Base-by-base conservation (phyloP, 371 early-diverging fungal genomes). In the Blakeslea trispora region DNA sequence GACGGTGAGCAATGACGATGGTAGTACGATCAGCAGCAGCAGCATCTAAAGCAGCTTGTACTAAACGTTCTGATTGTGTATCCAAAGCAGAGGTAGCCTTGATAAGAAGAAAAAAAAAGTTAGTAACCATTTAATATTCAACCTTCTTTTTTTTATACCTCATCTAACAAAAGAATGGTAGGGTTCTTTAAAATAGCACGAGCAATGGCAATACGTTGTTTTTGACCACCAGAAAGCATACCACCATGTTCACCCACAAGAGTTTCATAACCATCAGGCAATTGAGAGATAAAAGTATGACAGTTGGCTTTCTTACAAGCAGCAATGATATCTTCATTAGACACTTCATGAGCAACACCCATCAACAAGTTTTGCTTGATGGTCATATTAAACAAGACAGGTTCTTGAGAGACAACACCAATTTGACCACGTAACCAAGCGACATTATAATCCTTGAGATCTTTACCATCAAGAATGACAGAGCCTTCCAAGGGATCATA, bases 1-100 rank as follows among this genome's bases (percentile, higher is more conserved):
- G 75, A 44, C 92, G 85, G 64, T 97, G 97, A 1, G 97, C 97
- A 66, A 98, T 90, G 5, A 95, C 89, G 47, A 99, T 85, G 1
- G 96, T 95, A 2, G 96, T 95, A 35, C 96, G 81, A 44, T 87
- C 81, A 32, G 69, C 62, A 21, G 90, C 50, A 5, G 95, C 95
- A 19, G 69, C 75, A 53, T 95, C 95, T 24, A 93, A 71, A 15
- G 92, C 92, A 37, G 72, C 68, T 66, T 92, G 93, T 1, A 94
- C 93, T 18, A 90, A 64, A 34, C 86, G 75, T 66, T 97, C 96
- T 7, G 90, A 88, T 63, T 85, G 79, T 1, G 89, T 85, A 70
- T 91, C 91, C 28, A 93, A 62, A 49, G 90, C 87, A 53, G 90
- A 85, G 7, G 91, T 91, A 59, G 94, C 88, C 73, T 75, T 15